Evolutionary conservation across 352 stramenopile genomes (phyloP).

Genomic region (Nothophytophthora sp.): DNA sequence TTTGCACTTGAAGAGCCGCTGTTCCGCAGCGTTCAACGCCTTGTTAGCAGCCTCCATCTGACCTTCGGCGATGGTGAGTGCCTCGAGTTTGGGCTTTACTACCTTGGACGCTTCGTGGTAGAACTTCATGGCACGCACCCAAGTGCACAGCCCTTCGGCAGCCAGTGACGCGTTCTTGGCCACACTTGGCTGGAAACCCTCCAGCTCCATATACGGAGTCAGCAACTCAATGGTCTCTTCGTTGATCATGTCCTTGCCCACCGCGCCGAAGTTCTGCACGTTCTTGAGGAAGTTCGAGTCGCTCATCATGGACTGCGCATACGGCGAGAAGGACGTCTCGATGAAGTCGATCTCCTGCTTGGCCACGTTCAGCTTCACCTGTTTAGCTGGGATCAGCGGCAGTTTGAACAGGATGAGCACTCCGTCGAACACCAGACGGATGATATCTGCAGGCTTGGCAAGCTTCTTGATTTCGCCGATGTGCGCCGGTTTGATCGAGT

Average conservation of each 20-base stretch:
- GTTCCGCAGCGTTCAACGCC: conserved; percentile 92
- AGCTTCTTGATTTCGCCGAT: conserved; percentile 99
- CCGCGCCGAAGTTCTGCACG: conserved; percentile 94
- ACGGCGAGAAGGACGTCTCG: conserved; percentile 96
- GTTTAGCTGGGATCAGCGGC: conserved; percentile 91
- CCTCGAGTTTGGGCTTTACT: conserved; percentile 98
- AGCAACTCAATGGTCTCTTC: conserved; percentile 99
- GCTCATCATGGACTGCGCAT: conserved; percentile 95
- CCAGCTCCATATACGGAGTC: conserved; percentile 96
- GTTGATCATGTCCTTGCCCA: conserved; percentile 98
- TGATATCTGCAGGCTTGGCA: conserved; percentile 98
- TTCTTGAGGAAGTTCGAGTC: conserved; percentile 98
- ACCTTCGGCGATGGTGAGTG: conserved; percentile 94
- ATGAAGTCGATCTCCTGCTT: conserved; percentile 98
- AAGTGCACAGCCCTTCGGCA: conserved; percentile 97
- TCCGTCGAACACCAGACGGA: conserved; percentile 98
- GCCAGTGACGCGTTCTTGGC: conserved; percentile 97
- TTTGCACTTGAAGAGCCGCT: conserved; percentile 93
- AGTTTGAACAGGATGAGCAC: conserved; percentile 97
- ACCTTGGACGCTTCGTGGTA: conserved; percentile 99
- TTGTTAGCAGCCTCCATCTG: conserved; percentile 98
- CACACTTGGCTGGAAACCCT: conserved; percentile 94
- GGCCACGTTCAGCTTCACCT: conserved; percentile 94
- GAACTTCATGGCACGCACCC: conserved; percentile 98
- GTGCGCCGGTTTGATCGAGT: conserved; percentile 97